Base-by-base conservation (phyloP, 2,329 filamentous ascomycete species). In the Paracoccidioides lutzii region DNA sequence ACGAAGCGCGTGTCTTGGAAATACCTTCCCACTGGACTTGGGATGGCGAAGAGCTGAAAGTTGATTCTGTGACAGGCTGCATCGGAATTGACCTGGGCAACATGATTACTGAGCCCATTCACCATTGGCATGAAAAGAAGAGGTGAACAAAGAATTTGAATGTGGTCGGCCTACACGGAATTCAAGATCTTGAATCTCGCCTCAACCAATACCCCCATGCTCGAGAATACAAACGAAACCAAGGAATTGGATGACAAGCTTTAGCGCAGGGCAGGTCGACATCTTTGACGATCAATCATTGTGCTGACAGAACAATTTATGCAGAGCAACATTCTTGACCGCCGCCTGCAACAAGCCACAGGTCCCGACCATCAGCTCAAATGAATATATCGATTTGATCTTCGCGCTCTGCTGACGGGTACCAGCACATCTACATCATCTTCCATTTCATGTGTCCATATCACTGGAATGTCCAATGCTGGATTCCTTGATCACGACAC, bases 11-110 rank as follows among this genome's bases (percentile, higher is more conserved):
- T 51, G 37, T 15, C 37, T 38, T 41, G 35, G 48, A 41, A 38
- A 15, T 41, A 51, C 48, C 12, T 22, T 9, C 46, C 33, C 15
- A 50, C 46, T 33, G 33, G 9, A 37, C 42, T 42, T 42, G 22
- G 37, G 42, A 52, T 33, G 38, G 37, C 38, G n/a, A 8, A 32
- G 22, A 14, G 40, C 38, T 52, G 8, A 50, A 4, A 10, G 38
- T 42, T 33, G 9, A 52, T 52, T 52, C 38, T 52, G 38, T 42
- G 37, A 52, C 50, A 33, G 38, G 28, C 50, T 38, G 50, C 50
- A 52, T 52, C n/a, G 37, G 50, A 8, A 45, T 44, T 28, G 22
- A 42, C 40, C 12, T 12, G n/a, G 40, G 5, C 40, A 48, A 42
- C 30, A 42, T 32, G 10, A n/a, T 6, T 42, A 32, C 38, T 12